A percentile compares a stretch with the other conserved stretches of the same genome.
These are phyloP conservation scores for Diaporthe caulivora DNA, from an alignment of 2,329 filamentous ascomycete species.

Conservation along the genomic window DNA sequence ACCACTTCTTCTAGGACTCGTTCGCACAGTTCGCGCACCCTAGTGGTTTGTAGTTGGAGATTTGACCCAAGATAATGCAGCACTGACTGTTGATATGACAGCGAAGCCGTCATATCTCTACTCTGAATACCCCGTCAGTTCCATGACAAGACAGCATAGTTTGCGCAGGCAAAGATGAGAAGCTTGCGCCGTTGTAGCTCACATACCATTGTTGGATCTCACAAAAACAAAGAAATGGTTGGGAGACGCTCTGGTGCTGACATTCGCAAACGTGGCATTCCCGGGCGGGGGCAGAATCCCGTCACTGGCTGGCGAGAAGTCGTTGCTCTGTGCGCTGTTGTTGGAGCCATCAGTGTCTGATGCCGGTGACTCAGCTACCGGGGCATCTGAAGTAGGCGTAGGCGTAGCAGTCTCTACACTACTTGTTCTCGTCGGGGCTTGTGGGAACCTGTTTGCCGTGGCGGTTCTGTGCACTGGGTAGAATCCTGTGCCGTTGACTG, in stretches of 20 bases:
- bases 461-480: conserved; percentile 6
- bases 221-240: not conserved
- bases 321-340: not conserved
- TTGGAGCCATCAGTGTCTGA: not conserved
- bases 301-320: not conserved
- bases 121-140: too few species aligned
- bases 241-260: not conserved
- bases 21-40: too few species aligned
- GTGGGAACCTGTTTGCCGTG: not conserved
- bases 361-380: not conserved
- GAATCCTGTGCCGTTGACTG: conserved; percentile 6
- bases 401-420: not conserved
- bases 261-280: not conserved
- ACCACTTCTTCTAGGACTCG: too few species aligned
- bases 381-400: not conserved
- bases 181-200: too few species aligned
- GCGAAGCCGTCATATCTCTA: too few species aligned
- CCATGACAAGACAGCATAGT: too few species aligned
- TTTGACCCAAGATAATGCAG: too few species aligned
- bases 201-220: not conserved
- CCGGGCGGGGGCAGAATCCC: not conserved
- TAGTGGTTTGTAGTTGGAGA: too few species aligned
- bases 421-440: not conserved
- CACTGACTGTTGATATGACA: too few species aligned
- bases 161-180: too few species aligned